phyloP scores from a whole-genome alignment of 306 rosid species.

The Aeschynomene evenia region DNA sequence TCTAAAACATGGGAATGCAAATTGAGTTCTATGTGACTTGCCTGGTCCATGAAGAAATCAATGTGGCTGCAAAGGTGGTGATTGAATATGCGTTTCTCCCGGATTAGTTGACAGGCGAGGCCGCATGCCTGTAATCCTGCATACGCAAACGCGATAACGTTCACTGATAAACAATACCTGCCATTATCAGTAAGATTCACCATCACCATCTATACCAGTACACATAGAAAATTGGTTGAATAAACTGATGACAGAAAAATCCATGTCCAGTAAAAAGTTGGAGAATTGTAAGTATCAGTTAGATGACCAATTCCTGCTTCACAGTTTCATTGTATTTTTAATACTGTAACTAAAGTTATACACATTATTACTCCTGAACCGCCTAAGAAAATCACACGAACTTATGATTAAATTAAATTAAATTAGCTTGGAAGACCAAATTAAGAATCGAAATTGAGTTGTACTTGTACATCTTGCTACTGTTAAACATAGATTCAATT shows the following conservation, averaged over 20 bases:
- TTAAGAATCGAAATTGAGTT: not conserved
- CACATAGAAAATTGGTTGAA: not conserved
- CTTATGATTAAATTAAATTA: no score
- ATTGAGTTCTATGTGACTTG: conserved; percentile 28
- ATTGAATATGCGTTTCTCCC: conserved; percentile 44
- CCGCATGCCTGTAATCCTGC: conserved; percentile 69
- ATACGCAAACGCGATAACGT: conserved; percentile 67
- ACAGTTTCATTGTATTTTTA: no score
- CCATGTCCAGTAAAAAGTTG: not conserved
- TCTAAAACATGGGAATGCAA: not conserved
- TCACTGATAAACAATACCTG: conserved; percentile 88
- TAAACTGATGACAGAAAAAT: not conserved
- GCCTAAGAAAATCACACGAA: not conserved
- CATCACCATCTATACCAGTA: not conserved
- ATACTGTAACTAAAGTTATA: no score
- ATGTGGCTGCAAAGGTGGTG: conserved; percentile 58
- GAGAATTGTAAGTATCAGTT: not conserved
- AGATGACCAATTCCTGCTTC: no score
- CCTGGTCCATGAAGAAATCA: conserved; percentile 92
- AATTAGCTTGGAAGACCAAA: not conserved
- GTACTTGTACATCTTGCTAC: not conserved
- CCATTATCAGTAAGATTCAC: conserved; percentile 18
- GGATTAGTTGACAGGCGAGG: conserved; percentile 47
- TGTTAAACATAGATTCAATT: not conserved
- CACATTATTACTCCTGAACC: not conserved